Base-by-base conservation (phyloP, 2,329 filamentous ascomycete species). In the Fusarium anthophilum region DNA sequence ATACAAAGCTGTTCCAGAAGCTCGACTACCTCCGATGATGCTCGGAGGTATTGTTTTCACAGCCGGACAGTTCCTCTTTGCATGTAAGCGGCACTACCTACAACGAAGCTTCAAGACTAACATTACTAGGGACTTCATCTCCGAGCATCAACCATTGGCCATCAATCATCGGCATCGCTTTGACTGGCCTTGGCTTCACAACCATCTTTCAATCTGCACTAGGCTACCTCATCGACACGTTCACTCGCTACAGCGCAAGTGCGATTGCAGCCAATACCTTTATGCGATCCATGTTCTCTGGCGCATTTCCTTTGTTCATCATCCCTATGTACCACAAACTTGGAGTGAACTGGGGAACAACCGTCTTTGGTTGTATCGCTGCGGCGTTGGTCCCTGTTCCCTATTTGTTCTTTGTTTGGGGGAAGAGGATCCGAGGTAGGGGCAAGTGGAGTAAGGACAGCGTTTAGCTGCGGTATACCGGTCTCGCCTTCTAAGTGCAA, bases 241-340 rank as follows among this genome's bases (percentile, higher is more conserved):
- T 61, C 17, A 64, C 44, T n/a, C 44, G 22, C 0, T 64, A 61
- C 20, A 61, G 55, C 22, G 61, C 55, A 5, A 64, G 62, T 35
- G 55, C 56, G 8, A 22, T 61, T 12, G 62, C 55, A 4, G 44
- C 55, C 2, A 64, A 64, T 37, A 50, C 62, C 14, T 61, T 64
- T 13, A 60, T 64, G 43, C 55, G 62, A 6, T 61, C 62, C 1
- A 64, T 61, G 37, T 50, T 64, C 22, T 60, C 55, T 0, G 62
- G 55, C 6, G 44, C 62, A 1, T 64, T 64, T 30, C 55, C 62
- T 15, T 20, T 64, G 15, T 64, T 64, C 24, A 64, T 61, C 24
- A 64, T 63, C 2, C 60, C 53, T 1, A 59, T 63, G 43, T 63
- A 59, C 4, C 60, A 48, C 28, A 59, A 35, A 5, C 60, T 63